These are phyloP conservation scores for Fomitopsis pinicola DNA, from an alignment of 1,284 basidiomycete species.

Conservation along the genomic window DNA sequence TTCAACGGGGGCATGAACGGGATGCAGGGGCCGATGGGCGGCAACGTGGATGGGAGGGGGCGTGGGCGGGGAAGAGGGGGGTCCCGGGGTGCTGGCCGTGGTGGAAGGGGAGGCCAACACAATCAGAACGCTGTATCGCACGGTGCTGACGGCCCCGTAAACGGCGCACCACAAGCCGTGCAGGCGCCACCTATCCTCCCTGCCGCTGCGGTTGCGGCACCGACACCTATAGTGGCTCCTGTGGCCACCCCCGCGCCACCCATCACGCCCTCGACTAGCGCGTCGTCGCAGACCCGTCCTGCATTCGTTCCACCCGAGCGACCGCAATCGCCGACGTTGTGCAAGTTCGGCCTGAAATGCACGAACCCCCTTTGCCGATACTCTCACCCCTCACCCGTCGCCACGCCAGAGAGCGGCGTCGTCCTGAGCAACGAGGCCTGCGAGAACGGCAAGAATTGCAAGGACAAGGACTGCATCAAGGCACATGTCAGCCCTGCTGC, in stretches of 20 bases:
- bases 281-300: conserved; percentile 29
- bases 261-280: conserved; percentile 21
- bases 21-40: conserved; percentile 25
- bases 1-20: conserved; percentile 40
- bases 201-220: conserved; percentile 30
- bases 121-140: conserved; percentile 8
- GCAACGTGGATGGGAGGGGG: conserved; percentile 25
- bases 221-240: conserved; percentile 32
- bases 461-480: conserved; percentile 88
- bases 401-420: conserved; percentile 88
- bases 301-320: conserved; percentile 64
- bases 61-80: conserved; percentile 39
- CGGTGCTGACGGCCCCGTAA: conserved; percentile 1
- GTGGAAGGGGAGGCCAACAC: conserved; percentile 29
- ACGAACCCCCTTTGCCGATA: conserved; percentile 83
- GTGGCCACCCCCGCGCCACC: conserved; percentile 24
- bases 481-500: conserved; percentile 85
- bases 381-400: conserved; percentile 89
- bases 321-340: conserved; percentile 80
- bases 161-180: conserved; percentile 11
- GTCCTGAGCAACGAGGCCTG: conserved; percentile 90
- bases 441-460: conserved; percentile 80
- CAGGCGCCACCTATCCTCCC: conserved; percentile 14
- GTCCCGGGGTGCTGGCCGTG: conserved; percentile 21
- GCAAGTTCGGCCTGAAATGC: conserved; percentile 89